Evolutionary conservation across 2,329 filamentous ascomycete genomes (phyloP), one percentile per base, ranked within the genome.

Genomic region (Aspergillus bombycis): DNA sequence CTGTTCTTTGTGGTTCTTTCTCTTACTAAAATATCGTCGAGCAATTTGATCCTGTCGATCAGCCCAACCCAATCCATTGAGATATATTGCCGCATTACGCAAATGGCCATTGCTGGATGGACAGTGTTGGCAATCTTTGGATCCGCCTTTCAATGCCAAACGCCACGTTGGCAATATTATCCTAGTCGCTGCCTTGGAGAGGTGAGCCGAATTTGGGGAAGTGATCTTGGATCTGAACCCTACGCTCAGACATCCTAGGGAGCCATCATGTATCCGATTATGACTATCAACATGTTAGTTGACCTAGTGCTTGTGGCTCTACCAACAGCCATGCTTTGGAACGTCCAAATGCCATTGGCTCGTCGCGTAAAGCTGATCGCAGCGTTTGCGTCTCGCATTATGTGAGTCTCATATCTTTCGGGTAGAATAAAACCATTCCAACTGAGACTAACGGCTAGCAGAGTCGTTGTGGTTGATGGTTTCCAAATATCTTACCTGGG

Each of bases 111-210:
- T 48, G 71, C 60, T 48, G 43, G 62, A n/a, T 67, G 65, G 67
- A 57, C 50, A 4, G 14, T 65, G 11, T 57, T 63, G 28, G 64
- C 70, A 46, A 3, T 66, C 41, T 62, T 72, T 41, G 43, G 64
- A 21, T 28, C 61, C 36, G 58, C 66, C 23, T 65, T 62, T 58
- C 68, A 66, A 63, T 71, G 62, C 59, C 55, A n/a, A n/a, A 8
- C 46, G 11, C 60, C 60, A 19, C 38, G 38, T 2, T 62, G 60
- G 60, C 32, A 50, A 12, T 62, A 58, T 30, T 23, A 45, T 4
- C 60, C 55, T 2, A 55, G 34, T 14, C 60, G 26, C 7, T 62
- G 55, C 38, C 28, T 19, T n/a, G 60, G 45, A 30, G 23, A 62
- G 36, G 60, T 62, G 30, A 52, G 60, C n/a, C 8, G 6, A n/a